A percentile compares a stretch with the other conserved stretches of the same genome.
Conservation (phyloP, 1,284 basidiomycete species). For the Marasmius fiardii region DNA sequence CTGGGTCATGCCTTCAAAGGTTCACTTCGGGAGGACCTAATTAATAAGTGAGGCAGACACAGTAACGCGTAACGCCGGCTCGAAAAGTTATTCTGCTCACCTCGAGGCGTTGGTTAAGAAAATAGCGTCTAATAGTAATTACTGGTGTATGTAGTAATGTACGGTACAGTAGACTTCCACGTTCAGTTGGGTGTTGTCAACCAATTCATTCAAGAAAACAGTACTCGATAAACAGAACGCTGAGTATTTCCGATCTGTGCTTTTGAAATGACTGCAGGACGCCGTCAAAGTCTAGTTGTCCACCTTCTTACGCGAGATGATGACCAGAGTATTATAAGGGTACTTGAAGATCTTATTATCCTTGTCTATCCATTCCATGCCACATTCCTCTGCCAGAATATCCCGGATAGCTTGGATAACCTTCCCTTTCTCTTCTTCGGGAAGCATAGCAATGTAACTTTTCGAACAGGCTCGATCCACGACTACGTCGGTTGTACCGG, state of each 20-base stretch:
- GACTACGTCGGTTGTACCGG: constrained; percentile 46
- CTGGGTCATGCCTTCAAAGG: too few species aligned
- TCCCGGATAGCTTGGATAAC: constrained; percentile 45
- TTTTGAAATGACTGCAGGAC: too few species aligned
- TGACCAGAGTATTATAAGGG: constrained; percentile 41
- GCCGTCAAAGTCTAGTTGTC: not conserved
- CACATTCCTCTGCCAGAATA: constrained; percentile 44
- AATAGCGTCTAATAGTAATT: too few species aligned
- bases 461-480: constrained; percentile 67
- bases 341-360: constrained; percentile 43
- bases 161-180: too few species aligned
- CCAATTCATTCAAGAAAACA: too few species aligned
- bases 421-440: constrained; percentile 47
- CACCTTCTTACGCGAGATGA: constrained; percentile 36
- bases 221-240: not conserved
- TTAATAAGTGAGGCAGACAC: too few species aligned
- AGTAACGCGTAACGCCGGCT: too few species aligned
- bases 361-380: constrained; percentile 42
- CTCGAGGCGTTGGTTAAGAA: too few species aligned
- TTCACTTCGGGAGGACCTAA: too few species aligned
- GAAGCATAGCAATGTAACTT: constrained; percentile 66
- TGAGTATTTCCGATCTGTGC: not conserved
- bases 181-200: not conserved
- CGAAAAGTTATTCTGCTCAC: too few species aligned
- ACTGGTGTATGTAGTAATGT: too few species aligned